Base-by-base conservation (phyloP, 2,329 filamentous ascomycete genomes). In the Phoma sp. region DNA sequence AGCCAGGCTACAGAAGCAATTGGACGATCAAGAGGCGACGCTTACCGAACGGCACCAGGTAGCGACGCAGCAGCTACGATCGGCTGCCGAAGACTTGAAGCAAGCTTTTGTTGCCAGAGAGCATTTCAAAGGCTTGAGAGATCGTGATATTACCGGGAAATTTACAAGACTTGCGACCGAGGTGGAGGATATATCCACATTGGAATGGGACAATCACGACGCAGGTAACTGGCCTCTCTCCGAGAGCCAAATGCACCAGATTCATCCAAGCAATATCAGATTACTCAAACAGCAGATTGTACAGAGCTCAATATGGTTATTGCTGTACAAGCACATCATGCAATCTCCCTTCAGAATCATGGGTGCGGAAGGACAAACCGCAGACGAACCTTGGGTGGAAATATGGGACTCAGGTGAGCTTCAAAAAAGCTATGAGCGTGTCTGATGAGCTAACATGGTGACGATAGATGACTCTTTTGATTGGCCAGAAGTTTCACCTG, bases 91-190 rank as follows among this genome's bases (percentile, higher is more conserved):
- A 28, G 33, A 47, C 3, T 47, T 59, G 21, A 62, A 52, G n/a
- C 15, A 32, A 15, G 48, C 30, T 12, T 45, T 53, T n/a, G 48
- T 49, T 14, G 34, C 23, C 6, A 39, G 60, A 15, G 56, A 61
- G 15, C 60, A 64, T 25, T 55, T 60, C 37, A 59, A 64, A 39
- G 53, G 60, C 15, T 28, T 64, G 12, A 48, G 52, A 17, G 60
- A 64, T 46, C 46, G 43, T 17, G 50, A 57, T 18, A 30, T 58
- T 3, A 25, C 38, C 14, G 38, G 12, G 1, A 42, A 48, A 4
- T 64, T 61, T 18, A 11, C 34, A 15, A 37, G 32, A 12, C 29
- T 64, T 5, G 47, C 47, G 18, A 48, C 20, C 21, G 33, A 46
- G 15, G 29, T 64, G 7, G 51, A 59, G 5, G 47, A 56, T 14